A percentile compares a stretch with the other conserved stretches of the same genome.
phyloP scores from a whole-genome alignment of 2,329 filamentous ascomycete species.

The Apiospora malaysiana region DNA sequence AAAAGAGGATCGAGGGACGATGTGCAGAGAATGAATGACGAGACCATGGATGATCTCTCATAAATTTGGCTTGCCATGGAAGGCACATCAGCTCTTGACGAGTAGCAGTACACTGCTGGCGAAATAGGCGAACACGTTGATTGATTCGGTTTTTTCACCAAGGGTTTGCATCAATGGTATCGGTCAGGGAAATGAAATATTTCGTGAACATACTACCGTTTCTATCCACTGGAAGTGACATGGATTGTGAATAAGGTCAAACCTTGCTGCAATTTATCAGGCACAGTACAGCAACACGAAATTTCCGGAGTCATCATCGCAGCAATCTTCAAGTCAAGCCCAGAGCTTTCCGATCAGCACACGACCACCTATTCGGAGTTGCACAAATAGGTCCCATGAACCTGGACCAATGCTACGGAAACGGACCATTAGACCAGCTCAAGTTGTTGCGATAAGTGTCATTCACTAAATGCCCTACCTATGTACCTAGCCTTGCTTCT shows the following conservation, averaged over 20 bases:
- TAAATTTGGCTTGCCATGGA: neutral
- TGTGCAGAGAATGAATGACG: constrained; percentile 16
- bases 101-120: constrained; percentile 25
- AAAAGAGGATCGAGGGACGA: neutral
- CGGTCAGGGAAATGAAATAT: constrained; percentile 52
- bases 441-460: too few species aligned
- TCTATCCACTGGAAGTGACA: neutral
- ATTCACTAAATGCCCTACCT: too few species aligned
- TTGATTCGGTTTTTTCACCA: constrained; percentile 37
- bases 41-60: constrained; percentile 1
- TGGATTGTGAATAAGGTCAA: neutral
- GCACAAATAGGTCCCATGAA: neutral
- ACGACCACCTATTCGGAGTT: neutral
- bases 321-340: neutral
- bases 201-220: constrained; percentile 27
- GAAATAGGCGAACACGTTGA: constrained; percentile 28
- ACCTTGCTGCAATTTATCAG: too few species aligned
- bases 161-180: constrained; percentile 46
- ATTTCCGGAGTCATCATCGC: too few species aligned
- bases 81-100: constrained; percentile 17
- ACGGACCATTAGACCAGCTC: too few species aligned
- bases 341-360: neutral
- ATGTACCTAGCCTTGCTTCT: too few species aligned
- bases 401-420: neutral
- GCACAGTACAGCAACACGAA: neutral